Evolutionary conservation across 2,329 filamentous ascomycete species (phyloP).

Genomic region (Chaetomiaceae sp.): DNA sequence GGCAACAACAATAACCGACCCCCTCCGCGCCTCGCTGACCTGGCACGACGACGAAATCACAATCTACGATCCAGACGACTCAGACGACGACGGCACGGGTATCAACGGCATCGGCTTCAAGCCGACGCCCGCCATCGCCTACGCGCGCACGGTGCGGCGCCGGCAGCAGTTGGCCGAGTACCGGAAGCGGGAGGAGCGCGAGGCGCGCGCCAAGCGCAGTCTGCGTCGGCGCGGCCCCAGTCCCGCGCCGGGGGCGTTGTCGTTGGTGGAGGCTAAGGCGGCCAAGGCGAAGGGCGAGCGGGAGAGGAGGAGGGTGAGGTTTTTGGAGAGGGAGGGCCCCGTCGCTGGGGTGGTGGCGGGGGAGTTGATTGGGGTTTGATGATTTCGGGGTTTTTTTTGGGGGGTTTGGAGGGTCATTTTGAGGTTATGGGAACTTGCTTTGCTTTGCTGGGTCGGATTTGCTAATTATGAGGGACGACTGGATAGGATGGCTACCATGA

Average conservation of each 20-base stretch:
- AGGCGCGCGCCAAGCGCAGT: slow-evolving; percentile 54
- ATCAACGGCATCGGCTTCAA: slow-evolving; percentile 66
- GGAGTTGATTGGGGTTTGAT: slow-evolving; percentile 17
- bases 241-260: slow-evolving; percentile 25
- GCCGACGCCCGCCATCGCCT: slow-evolving; percentile 57
- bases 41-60: slow-evolving; percentile 68
- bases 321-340: slow-evolving; percentile 29
- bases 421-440: not conserved
- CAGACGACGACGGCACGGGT: slow-evolving; percentile 62
- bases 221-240: slow-evolving; percentile 40
- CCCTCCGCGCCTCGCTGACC: slow-evolving; percentile 55
- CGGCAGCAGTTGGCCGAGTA: slow-evolving; percentile 61
- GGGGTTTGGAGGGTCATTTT: not conserved
- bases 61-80: slow-evolving; percentile 59
- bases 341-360: not conserved
- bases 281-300: slow-evolving; percentile 24
- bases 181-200: slow-evolving; percentile 55
- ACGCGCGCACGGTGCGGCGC: slow-evolving; percentile 53
- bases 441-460: not conserved
- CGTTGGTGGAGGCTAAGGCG: slow-evolving; percentile 25
- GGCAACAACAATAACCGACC: slow-evolving; percentile 40
- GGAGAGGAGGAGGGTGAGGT: slow-evolving; percentile 25
- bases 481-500: no score
- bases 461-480: no score
- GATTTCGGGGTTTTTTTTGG: not conserved